phyloP scores from a whole-genome alignment of 345 rosid genomes.

The Pistacia atlantica region DNA sequence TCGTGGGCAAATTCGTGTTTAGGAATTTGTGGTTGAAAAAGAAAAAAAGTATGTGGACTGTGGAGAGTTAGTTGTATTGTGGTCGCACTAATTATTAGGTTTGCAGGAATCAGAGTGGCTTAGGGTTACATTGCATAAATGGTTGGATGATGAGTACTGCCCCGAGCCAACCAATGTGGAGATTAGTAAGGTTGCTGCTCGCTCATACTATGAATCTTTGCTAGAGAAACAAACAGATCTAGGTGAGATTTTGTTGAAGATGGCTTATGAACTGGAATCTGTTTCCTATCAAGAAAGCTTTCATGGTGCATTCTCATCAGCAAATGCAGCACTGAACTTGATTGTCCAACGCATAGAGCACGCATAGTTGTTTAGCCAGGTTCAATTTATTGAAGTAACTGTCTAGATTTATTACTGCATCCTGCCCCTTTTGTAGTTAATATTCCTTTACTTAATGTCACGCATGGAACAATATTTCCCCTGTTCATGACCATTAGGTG shows the following conservation, averaged over 20 bases:
- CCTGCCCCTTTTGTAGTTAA: background rate
- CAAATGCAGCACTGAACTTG: constrained; percentile 74
- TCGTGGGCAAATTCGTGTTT: background rate
- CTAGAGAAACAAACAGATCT: constrained; percentile 57
- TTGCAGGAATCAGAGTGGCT: constrained; percentile 88
- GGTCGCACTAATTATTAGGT: background rate
- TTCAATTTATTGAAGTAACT: constrained; percentile 2
- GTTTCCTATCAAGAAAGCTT: constrained; percentile 85
- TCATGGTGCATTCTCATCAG: constrained; percentile 91
- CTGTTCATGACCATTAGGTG: background rate
- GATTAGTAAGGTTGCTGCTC: constrained; percentile 77
- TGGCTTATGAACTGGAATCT: constrained; percentile 70
- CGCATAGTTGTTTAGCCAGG: constrained; percentile 6
- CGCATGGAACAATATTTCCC: background rate
- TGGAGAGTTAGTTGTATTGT: background rate
- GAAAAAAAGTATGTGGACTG: too few relatives aligned
- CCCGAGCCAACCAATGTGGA: constrained; percentile 89
- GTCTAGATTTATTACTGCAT: background rate
- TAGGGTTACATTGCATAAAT: constrained; percentile 74
- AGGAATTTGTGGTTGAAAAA: background rate
- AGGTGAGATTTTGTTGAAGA: constrained; percentile 75
- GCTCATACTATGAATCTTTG: constrained; percentile 54
- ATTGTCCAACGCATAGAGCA: constrained; percentile 60
- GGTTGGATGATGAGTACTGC: constrained; percentile 95
- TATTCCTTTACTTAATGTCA: background rate